phyloP scores from a whole-genome alignment of 306 rosid genomes.

The Canavalia gladiata region DNA sequence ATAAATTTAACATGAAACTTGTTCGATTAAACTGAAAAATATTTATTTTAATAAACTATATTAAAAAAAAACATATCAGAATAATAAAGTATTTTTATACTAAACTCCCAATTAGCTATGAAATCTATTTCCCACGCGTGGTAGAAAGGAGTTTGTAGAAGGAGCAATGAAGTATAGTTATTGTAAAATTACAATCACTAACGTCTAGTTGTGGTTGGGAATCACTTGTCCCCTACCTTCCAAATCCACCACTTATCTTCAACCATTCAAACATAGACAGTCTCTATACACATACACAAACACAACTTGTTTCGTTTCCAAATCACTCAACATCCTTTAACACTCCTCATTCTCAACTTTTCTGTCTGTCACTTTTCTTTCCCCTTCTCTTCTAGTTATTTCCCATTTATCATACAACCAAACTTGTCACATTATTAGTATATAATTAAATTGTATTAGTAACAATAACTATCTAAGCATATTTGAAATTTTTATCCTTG shows the following conservation, averaged over 20 bases:
- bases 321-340: slow-evolving; percentile 21
- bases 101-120: no score
- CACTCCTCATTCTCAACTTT: neutral
- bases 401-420: neutral
- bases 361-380: neutral
- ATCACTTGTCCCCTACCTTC: slow-evolving; percentile 19
- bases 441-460: neutral
- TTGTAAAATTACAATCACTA: neutral
- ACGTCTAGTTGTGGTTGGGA: neutral
- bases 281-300: neutral
- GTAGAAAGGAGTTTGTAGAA: neutral
- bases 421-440: neutral
- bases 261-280: neutral
- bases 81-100: no score
- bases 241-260: neutral
- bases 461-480: neutral
- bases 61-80: no score
- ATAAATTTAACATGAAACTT: no score
- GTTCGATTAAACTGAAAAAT: no score
- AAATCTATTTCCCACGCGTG: no score
- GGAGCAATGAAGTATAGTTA: neutral
- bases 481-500: neutral
- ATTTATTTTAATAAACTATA: no score
- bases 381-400: neutral
- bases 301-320: neutral